A percentile compares a stretch with the other conserved stretches of the same genome.
Conservation (phyloP, 2,329 filamentous ascomycete genomes). For the Trematosphaeria pertusa region DNA sequence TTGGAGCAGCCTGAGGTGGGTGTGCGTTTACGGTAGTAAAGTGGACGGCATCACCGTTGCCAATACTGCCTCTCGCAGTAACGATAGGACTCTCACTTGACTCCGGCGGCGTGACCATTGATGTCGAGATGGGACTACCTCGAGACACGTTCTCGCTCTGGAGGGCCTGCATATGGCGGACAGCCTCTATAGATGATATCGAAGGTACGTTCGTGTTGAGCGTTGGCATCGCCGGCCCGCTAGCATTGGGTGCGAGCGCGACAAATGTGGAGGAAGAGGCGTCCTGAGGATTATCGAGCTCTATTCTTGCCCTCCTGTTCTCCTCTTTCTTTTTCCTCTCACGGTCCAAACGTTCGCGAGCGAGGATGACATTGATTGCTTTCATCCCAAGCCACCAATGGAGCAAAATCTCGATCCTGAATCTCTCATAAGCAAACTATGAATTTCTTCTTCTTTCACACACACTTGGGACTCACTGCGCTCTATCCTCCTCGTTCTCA, state of each 20-base stretch:
- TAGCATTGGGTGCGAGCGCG: constrained; percentile 36
- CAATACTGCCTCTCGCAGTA: constrained; percentile 14
- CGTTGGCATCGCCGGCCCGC: constrained; percentile 13
- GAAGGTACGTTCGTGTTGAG: constrained; percentile 34
- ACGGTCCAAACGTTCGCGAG: constrained; percentile 43
- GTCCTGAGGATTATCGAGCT: constrained; percentile 29
- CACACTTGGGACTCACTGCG: constrained; percentile 28
- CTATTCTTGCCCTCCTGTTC: constrained; percentile 35
- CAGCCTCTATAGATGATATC: constrained; percentile 28
- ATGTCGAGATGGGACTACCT: constrained; percentile 18
- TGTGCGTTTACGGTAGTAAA: constrained; percentile 15
- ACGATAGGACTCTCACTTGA: constrained; percentile 36
- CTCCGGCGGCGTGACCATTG: constrained; percentile 40
- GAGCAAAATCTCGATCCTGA: constrained; percentile 41
- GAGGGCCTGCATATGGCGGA: constrained; percentile 18
- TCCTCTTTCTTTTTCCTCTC: constrained; percentile 45
- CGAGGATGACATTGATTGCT: constrained; percentile 45
- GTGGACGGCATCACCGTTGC: constrained; percentile 11
- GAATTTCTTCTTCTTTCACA: not conserved
- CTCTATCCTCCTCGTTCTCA: constrained; percentile 39
- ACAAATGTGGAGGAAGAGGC: constrained; percentile 35
- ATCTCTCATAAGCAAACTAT: constrained; percentile 15
- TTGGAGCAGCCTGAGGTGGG: constrained; percentile 18
- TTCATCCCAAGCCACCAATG: constrained; percentile 49
- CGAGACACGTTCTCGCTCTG: constrained; percentile 19